Percentiles rank a stretch among this genome's conserved stretches.
Conservation (phyloP, 148 eudicot genomes). For the Silene uniflora region DNA sequence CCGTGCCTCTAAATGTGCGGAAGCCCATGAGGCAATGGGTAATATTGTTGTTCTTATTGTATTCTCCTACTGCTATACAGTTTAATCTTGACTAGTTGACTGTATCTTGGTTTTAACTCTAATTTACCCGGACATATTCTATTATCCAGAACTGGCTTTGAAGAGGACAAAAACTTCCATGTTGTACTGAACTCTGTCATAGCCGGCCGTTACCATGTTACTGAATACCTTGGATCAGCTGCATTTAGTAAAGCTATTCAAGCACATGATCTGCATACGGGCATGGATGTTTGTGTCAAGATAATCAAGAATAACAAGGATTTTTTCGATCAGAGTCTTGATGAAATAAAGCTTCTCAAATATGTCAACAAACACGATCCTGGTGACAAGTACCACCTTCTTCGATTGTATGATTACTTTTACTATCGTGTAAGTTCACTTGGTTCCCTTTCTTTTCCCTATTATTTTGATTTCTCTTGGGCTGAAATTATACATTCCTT, state of each 20-base stretch:
- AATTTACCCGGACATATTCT: slow-evolving; percentile 11
- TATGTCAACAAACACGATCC: slow-evolving; percentile 94
- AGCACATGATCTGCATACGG: slow-evolving; percentile 96
- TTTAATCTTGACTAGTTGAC: not conserved
- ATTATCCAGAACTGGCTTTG: slow-evolving; percentile 76
- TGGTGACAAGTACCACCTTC: slow-evolving; percentile 85
- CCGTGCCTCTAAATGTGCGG: not conserved
- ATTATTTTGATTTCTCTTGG: not conserved
- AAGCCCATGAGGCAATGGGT: not conserved
- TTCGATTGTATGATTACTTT: slow-evolving; percentile 92
- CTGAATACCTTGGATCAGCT: slow-evolving; percentile 99
- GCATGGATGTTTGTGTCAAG: slow-evolving; percentile 99
- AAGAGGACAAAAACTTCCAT: slow-evolving; percentile 96
- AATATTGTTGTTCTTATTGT: not conserved
- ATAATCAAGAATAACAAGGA: slow-evolving; percentile 97
- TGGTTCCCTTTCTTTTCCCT: not conserved
- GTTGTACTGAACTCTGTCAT: slow-evolving; percentile 88
- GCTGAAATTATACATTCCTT: not conserved
- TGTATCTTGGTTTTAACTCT: slow-evolving; percentile 19
- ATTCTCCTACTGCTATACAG: slow-evolving; percentile 1
- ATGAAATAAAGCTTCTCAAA: slow-evolving; percentile 98
- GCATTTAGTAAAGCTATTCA: slow-evolving; percentile 99
- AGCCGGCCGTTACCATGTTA: slow-evolving; percentile 98
- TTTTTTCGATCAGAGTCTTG: slow-evolving; percentile 99
- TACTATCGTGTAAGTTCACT: slow-evolving; percentile 82